Conservation (phyloP, 176 grass and related monocot genomes). For the Tillandsia fasciculata region DNA sequence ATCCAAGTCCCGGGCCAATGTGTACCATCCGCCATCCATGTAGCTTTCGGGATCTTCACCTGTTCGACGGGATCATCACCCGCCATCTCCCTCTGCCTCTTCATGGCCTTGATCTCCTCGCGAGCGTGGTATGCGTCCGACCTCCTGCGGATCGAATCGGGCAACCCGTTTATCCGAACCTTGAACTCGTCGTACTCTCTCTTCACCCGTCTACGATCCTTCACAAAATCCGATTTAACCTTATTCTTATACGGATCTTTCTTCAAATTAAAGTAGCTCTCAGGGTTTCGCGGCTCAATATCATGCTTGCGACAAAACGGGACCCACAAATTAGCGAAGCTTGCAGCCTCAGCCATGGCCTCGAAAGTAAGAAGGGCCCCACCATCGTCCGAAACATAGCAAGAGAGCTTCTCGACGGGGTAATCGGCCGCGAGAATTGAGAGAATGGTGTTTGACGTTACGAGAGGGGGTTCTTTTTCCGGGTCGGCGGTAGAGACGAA, state of each 20-base stretch:
- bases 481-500: constrained; percentile 96
- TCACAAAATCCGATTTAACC: constrained; percentile 72
- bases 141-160: constrained; percentile 73
- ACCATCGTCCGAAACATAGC: constrained; percentile 94
- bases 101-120: constrained; percentile 98
- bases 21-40: constrained; percentile 96
- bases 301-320: constrained; percentile 87
- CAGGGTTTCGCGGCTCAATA: constrained; percentile 86
- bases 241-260: constrained; percentile 95
- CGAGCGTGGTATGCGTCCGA: constrained; percentile 90
- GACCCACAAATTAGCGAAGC: constrained; percentile 93
- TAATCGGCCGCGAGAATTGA: constrained; percentile 97
- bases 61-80: constrained; percentile 55
- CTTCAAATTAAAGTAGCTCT: constrained; percentile 91
- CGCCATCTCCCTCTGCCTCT: constrained; percentile 54
- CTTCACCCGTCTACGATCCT: constrained; percentile 86
- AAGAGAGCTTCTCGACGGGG: constrained; percentile 91
- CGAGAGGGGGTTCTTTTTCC: constrained; percentile 83
- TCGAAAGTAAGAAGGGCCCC: constrained; percentile 90
- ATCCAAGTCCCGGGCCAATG: constrained; percentile 98
- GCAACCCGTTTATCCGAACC: constrained; percentile 65
- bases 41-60: constrained; percentile 86
- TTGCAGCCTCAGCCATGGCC: constrained; percentile 97
- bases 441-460: constrained; percentile 88
- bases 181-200: constrained; percentile 98